Base-by-base conservation (phyloP, 2,329 filamentous ascomycete genomes). In the Scedosporium boydii region DNA sequence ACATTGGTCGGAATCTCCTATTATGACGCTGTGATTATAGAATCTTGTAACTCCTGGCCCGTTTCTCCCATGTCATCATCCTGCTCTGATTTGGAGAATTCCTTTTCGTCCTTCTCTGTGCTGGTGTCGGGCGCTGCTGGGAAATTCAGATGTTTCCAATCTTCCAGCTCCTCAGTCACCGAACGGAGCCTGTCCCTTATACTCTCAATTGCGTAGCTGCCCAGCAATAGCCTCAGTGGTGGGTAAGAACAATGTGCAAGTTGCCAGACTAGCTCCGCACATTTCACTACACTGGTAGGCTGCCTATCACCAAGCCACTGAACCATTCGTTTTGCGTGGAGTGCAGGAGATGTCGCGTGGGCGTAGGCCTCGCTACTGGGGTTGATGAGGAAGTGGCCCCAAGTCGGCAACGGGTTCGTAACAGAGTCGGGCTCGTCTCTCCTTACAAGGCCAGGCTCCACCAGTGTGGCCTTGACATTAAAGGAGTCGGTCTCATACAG, bases 231-330 rank as follows among this genome's bases (percentile, higher is more conserved):
- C 41, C 95, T 79, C 66, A 98, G 73, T 0, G 95, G 95, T 59
- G 95, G 95, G 72, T 92, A 97, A n/a, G 87, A 88, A 76, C 93
- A 98, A 78, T 98, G 95, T 0, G 88, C 95, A 53, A 98, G 77
- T 78, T 97, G 87, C 95, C 95, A 98, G 6, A 96, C 88, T 63
- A 98, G 77, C 77, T 98, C 92, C 2, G 92, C 92, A 64, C 92
- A 93, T 75, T 96, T 96, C 62, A 96, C 88, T 0, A 91, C 91
- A 73, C 91, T 96, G 12, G 92, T 95, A 4, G 93, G 93, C 74
- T 98, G 93, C 65, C 91, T 85, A 70, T 97, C 91, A 16, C 90
- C 91, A 21, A 98, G 80, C 95, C 95, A 98, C 74, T 96, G 91
- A 12, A 98, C 86, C 82, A 98, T 95, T 29, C 93, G 82, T 69